A percentile compares a stretch with the other conserved stretches of the same genome.
Conservation (phyloP, 1,139 yeast species). For the Hanseniaspora gamundiae region DNA sequence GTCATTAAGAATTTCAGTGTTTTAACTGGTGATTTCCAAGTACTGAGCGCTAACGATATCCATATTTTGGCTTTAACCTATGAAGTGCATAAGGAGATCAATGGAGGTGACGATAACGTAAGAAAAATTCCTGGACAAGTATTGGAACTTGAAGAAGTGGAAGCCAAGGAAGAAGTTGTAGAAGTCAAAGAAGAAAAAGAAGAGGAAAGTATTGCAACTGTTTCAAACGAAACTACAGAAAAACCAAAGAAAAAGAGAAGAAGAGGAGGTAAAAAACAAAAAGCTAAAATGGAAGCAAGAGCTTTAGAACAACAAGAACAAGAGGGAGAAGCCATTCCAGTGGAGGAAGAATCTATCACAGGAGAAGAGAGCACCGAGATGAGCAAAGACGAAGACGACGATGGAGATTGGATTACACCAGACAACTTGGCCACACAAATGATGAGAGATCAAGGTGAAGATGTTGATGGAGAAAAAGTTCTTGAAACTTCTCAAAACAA, state of each 20-base stretch:
- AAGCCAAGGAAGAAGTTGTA: slow-evolving; percentile 9
- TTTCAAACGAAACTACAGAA: slow-evolving; percentile 7
- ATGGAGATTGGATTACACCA: slow-evolving; percentile 93
- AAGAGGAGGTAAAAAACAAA: slow-evolving; percentile 54
- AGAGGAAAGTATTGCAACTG: slow-evolving; percentile 9
- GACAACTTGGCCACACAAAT: slow-evolving; percentile 65
- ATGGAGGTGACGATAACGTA: slow-evolving; percentile 50
- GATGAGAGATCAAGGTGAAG: slow-evolving; percentile 48
- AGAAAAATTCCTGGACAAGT: slow-evolving; percentile 64
- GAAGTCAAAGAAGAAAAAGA: slow-evolving; percentile 3
- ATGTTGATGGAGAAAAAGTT: slow-evolving; percentile 29
- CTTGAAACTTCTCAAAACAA: slow-evolving; percentile 28
- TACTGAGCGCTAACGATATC: slow-evolving; percentile 80
- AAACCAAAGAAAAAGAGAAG: slow-evolving; percentile 34
- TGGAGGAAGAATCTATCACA: slow-evolving; percentile 6
- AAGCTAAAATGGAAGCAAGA: slow-evolving; percentile 39
- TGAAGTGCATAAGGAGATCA: slow-evolving; percentile 66
- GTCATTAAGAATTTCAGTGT: slow-evolving; percentile 67
- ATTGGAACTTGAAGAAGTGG: slow-evolving; percentile 10
- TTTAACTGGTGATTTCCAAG: slow-evolving; percentile 83
- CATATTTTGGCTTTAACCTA: slow-evolving; percentile 86
- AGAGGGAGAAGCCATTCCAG: slow-evolving; percentile 8
- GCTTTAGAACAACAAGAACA: slow-evolving; percentile 6
- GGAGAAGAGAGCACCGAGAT: too few species aligned
- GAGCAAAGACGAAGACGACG: slow-evolving; percentile 59